A percentile compares a stretch with the other conserved stretches of the same genome.
These are phyloP conservation scores for Gelatoporia subvermispora DNA, from an alignment of 768 basidiomycete genomes.

Conservation along the genomic window DNA sequence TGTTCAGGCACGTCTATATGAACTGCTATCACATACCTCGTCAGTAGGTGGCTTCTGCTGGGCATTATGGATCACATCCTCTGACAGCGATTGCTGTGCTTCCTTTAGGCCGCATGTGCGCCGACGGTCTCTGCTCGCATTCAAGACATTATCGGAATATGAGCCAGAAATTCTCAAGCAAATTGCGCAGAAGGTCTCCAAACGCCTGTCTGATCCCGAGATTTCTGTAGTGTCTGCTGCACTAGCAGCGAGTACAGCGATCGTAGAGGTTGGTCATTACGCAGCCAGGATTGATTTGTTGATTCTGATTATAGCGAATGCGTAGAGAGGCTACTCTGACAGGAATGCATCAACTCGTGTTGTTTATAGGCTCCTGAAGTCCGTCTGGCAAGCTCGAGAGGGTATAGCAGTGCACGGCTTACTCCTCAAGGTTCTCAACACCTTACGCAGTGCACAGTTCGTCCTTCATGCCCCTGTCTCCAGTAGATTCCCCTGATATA, in stretches of 20 bases:
- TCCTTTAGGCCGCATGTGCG: slow-evolving; percentile 49
- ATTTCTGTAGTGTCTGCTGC: slow-evolving; percentile 42
- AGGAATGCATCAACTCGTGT: not conserved
- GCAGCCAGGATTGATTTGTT: not conserved
- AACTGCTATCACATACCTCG: slow-evolving; percentile 70
- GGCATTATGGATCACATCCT: slow-evolving; percentile 5
- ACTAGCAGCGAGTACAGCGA: slow-evolving; percentile 25
- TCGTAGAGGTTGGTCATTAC: slow-evolving; percentile 25
- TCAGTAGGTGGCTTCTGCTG: slow-evolving; percentile 45
- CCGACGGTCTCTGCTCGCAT: slow-evolving; percentile 56
- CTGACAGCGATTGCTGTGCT: not conserved
- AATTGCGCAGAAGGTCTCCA: slow-evolving; percentile 34
- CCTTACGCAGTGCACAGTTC: slow-evolving; percentile 10
- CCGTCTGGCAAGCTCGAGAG: slow-evolving; percentile 11
- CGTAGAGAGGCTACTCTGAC: too few species aligned
- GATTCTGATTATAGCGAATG: too few species aligned
- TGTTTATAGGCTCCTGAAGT: slow-evolving; percentile 6
- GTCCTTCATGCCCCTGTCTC: not conserved
- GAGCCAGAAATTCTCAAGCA: slow-evolving; percentile 43
- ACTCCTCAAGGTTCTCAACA: slow-evolving; percentile 12
- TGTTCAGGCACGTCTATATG: slow-evolving; percentile 57
- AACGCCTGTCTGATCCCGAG: slow-evolving; percentile 41
- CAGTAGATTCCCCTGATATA: not conserved
- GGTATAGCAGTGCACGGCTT: slow-evolving; percentile 5
- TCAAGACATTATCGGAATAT: slow-evolving; percentile 44